Percentiles rank a stretch among this genome's conserved stretches.
These are phyloP conservation scores for Moricandia arvensis DNA, from an alignment of 345 rosid genomes.

Conservation along the genomic window DNA sequence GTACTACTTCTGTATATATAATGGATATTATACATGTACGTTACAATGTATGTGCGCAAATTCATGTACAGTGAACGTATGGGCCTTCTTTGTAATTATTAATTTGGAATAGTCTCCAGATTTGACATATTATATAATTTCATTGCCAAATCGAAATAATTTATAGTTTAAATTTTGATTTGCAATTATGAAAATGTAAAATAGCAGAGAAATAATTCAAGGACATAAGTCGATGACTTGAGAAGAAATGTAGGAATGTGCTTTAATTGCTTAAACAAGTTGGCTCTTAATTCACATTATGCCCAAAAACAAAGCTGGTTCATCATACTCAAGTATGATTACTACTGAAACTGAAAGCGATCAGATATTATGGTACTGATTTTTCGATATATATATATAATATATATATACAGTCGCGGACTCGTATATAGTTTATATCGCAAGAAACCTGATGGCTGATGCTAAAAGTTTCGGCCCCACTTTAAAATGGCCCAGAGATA, in stretches of 20 bases:
- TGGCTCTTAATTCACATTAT: neutral
- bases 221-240: conserved; percentile 9
- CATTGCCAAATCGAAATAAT: neutral
- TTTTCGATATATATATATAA: neutral
- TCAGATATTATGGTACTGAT: neutral
- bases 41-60: neutral
- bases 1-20: neutral
- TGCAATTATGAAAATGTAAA: neutral
- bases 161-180: neutral
- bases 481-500: neutral
- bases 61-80: conserved; percentile 15
- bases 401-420: neutral
- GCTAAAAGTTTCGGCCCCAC: neutral
- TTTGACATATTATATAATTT: neutral
- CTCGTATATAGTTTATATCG: neutral
- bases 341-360: neutral
- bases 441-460: neutral
- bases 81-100: neutral
- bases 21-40: neutral
- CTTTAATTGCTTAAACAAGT: conserved; percentile 26
- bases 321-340: neutral
- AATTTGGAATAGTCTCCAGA: neutral
- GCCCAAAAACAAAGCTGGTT: neutral
- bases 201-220: neutral
- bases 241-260: conserved; percentile 1